Evolutionary conservation across 2,329 filamentous ascomycete genomes (phyloP).

Genomic region (Colletotrichum musicola): DNA sequence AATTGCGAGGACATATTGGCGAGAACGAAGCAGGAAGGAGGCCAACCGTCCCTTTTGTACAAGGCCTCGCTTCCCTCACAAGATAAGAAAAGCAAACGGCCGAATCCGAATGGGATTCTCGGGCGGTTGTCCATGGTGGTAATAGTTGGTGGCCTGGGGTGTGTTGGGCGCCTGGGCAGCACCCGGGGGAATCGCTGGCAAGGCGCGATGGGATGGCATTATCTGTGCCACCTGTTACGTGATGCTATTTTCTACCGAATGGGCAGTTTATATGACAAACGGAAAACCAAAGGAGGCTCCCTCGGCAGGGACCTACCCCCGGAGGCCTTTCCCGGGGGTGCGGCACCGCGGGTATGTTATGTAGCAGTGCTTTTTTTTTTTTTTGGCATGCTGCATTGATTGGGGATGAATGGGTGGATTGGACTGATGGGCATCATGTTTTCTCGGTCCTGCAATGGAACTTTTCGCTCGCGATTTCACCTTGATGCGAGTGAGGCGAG

Average conservation of each 20-base stretch:
- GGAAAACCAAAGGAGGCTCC: slow-evolving; percentile 26
- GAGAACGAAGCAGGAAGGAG: neutral
- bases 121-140: too few relatives aligned
- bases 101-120: neutral
- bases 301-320: slow-evolving; percentile 1
- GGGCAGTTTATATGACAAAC: slow-evolving; percentile 39
- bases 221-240: slow-evolving; percentile 34
- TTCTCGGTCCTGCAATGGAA: too few relatives aligned
- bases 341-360: neutral
- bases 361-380: neutral
- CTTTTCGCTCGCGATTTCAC: too few relatives aligned
- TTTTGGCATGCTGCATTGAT: neutral
- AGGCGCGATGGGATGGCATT: slow-evolving; percentile 27
- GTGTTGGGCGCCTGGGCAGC: neutral
- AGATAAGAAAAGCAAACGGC: neutral
- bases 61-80: neutral
- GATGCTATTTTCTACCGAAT: slow-evolving; percentile 35
- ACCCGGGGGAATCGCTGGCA: neutral
- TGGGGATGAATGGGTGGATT: neutral
- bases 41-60: neutral
- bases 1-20: too few relatives aligned
- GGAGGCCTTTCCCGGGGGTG: slow-evolving; percentile 1
- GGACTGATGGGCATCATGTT: too few relatives aligned
- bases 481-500: too few relatives aligned
- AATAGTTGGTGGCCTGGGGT: neutral